Evolutionary conservation across 106 monocot species (phyloP).

Genomic region (Amphibolis antarctica): DNA sequence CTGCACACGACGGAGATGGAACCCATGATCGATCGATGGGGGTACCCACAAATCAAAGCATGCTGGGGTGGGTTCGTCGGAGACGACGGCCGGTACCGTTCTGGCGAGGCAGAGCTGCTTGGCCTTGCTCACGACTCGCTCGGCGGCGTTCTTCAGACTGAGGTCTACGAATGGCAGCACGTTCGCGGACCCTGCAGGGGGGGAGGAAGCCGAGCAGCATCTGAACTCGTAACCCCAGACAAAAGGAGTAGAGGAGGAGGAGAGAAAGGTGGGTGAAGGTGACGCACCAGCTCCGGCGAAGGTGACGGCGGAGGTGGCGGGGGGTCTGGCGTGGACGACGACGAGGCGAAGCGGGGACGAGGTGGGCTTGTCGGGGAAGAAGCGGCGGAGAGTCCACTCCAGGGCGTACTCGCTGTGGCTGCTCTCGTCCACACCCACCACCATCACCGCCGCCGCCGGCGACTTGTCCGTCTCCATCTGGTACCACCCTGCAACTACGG

Average conservation of each 20-base stretch:
- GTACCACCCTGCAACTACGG: too few species aligned
- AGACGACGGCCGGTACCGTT: too few species aligned
- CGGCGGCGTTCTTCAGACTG: constrained; percentile 7
- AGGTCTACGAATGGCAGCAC: constrained; percentile 13
- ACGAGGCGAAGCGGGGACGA: constrained; percentile 8
- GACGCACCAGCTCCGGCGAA: constrained; percentile 17
- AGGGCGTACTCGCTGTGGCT: constrained; percentile 22
- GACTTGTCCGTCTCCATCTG: constrained; percentile 11
- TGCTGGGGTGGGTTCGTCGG: not conserved
- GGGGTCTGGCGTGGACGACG: constrained; percentile 25
- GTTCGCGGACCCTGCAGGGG: constrained; percentile 12
- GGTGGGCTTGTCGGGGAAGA: constrained; percentile 9
- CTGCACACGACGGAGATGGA: not conserved
- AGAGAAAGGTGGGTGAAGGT: not conserved
- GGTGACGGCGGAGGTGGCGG: constrained; percentile 12
- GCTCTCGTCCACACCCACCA: constrained; percentile 27
- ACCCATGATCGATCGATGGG: not conserved
- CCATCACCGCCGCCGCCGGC: constrained; percentile 10
- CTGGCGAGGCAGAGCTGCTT: constrained; percentile 14
- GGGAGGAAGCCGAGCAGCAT: not conserved
- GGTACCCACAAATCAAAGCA: too few species aligned
- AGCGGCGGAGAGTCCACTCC: constrained; percentile 22
- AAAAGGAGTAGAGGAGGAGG: not conserved
- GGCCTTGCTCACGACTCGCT: constrained; percentile 7
- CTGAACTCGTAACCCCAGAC: too few species aligned